Evolutionary conservation across 2,329 filamentous ascomycete species (phyloP).

Genomic region (Zasmidium cellare): DNA sequence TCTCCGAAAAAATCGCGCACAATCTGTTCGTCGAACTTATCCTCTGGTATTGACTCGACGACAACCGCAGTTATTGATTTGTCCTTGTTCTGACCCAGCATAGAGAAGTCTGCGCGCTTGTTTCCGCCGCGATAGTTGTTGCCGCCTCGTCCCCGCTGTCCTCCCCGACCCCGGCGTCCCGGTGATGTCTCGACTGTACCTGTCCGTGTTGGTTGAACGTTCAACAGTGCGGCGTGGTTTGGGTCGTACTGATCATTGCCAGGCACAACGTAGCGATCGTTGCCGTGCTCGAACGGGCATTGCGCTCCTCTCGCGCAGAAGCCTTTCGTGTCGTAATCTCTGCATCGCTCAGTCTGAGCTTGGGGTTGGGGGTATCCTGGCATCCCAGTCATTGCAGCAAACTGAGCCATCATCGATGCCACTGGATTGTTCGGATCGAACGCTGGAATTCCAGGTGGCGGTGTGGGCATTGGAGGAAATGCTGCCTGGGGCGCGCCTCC

Average conservation of each 20-base stretch:
- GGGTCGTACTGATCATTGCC: slow-evolving; percentile 56
- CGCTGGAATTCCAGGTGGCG: slow-evolving; percentile 48
- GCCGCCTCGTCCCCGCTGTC: slow-evolving; percentile 34
- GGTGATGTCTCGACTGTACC: slow-evolving; percentile 17
- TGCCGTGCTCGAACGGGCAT: slow-evolving; percentile 70
- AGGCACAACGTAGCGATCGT: slow-evolving; percentile 49
- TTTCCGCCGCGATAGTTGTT: slow-evolving; percentile 32
- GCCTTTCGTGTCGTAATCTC: slow-evolving; percentile 71
- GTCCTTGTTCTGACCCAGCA: slow-evolving; percentile 63
- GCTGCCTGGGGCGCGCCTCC: slow-evolving; percentile 14
- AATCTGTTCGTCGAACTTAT: slow-evolving; percentile 64
- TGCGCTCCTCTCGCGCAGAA: slow-evolving; percentile 67
- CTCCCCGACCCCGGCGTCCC: slow-evolving; percentile 42
- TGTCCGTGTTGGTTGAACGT: slow-evolving; percentile 22
- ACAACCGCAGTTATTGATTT: slow-evolving; percentile 67
- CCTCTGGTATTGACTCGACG: slow-evolving; percentile 74
- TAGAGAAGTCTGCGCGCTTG: slow-evolving; percentile 62
- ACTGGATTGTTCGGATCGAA: slow-evolving; percentile 64
- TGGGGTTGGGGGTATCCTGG: slow-evolving; percentile 28
- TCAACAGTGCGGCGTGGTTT: slow-evolving; percentile 49
- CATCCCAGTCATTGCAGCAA: slow-evolving; percentile 55
- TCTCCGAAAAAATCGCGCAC: slow-evolving; percentile 70
- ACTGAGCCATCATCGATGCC: slow-evolving; percentile 62
- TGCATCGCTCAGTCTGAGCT: slow-evolving; percentile 54
- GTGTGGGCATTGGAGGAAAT: slow-evolving; percentile 40